phyloP scores from a whole-genome alignment of 148 eudicot species.

The Arctostaphylos glauca region DNA sequence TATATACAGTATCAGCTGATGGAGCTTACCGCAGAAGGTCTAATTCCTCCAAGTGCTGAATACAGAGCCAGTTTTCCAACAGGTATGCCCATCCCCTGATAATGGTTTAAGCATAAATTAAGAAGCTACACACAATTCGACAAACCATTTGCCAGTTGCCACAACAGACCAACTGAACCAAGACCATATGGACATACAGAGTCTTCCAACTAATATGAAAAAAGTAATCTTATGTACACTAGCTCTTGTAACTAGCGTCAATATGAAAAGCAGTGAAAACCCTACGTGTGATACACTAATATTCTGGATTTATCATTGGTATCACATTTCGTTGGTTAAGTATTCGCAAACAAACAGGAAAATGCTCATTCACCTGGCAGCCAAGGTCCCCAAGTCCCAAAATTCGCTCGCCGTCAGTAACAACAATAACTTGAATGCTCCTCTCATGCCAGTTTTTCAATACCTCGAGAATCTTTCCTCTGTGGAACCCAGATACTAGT shows the following conservation, averaged over 20 bases:
- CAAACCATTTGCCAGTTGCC: background rate
- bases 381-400: conserved; percentile 31
- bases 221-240: background rate
- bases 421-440: conserved; percentile 26
- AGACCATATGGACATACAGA: background rate
- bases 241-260: background rate
- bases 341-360: background rate
- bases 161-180: background rate
- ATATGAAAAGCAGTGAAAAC: background rate
- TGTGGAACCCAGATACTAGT: background rate
- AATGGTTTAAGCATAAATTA: conserved; percentile 7
- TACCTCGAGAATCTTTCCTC: conserved; percentile 22
- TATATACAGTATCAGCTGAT: background rate
- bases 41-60: conserved; percentile 94
- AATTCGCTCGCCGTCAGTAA: conserved; percentile 27
- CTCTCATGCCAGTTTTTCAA: conserved; percentile 29
- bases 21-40: conserved; percentile 78
- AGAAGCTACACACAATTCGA: background rate
- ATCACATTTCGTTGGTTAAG: background rate
- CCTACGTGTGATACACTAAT: background rate
- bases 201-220: background rate
- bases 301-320: background rate
- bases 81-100: conserved; percentile 98
- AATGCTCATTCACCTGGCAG: conserved; percentile 18
- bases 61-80: conserved; percentile 88